These are phyloP conservation scores for Debaryomycetaceae sp. DNA, from an alignment of 1,139 yeast species.

Conservation along the genomic window DNA sequence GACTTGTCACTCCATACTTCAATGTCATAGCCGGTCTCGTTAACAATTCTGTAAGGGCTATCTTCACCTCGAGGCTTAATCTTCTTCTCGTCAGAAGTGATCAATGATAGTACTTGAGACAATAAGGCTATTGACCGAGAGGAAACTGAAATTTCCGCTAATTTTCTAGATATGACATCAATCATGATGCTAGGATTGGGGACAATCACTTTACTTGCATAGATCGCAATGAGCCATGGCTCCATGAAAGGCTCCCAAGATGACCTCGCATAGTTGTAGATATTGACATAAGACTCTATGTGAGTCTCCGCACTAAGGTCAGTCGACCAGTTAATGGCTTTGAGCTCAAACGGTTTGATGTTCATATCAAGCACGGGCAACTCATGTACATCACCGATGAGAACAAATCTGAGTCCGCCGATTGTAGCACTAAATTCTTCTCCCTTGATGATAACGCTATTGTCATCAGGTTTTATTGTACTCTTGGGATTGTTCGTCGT, in stretches of 20 bases:
- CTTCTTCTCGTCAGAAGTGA: constrained; percentile 48
- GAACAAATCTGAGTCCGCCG: constrained; percentile 80
- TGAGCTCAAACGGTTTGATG: constrained; percentile 66
- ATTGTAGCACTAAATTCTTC: constrained; percentile 69
- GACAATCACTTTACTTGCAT: constrained; percentile 48
- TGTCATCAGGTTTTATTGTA: constrained; percentile 12
- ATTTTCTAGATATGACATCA: constrained; percentile 67
- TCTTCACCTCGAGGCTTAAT: constrained; percentile 71
- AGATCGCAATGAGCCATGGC: constrained; percentile 78
- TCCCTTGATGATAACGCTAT: constrained; percentile 51
- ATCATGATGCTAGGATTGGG: constrained; percentile 47
- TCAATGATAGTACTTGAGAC: constrained; percentile 60
- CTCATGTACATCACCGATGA: constrained; percentile 93
- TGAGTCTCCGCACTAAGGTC: constrained; percentile 71
- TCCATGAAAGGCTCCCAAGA: constrained; percentile 96
- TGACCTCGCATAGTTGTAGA: constrained; percentile 86
- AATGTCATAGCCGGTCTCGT: constrained; percentile 80
- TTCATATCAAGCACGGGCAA: constrained; percentile 84
- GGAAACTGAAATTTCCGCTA: constrained; percentile 78
- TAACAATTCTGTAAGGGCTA: constrained; percentile 74
- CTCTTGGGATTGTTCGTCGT: constrained; percentile 7
- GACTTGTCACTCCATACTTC: constrained; percentile 56
- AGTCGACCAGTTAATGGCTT: constrained; percentile 86
- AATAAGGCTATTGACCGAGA: constrained; percentile 76
- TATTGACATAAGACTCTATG: constrained; percentile 67